These are phyloP conservation scores for Cyberlindnera xylosilytica DNA, from an alignment of 805 yeast genomes.

Conservation along the genomic window DNA sequence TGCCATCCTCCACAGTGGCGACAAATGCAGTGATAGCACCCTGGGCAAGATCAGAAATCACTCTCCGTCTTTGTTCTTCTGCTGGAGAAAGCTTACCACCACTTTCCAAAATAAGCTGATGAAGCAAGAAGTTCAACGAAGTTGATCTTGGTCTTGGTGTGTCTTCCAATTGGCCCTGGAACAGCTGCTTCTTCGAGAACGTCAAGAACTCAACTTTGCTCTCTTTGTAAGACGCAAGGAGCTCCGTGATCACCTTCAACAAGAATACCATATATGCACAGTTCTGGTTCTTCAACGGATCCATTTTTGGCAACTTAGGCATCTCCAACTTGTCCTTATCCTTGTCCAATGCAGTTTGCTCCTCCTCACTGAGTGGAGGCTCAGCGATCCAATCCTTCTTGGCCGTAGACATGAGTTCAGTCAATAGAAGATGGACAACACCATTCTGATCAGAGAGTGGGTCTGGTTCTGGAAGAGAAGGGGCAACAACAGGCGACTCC, in stretches of 20 bases:
- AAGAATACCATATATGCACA: conserved; percentile 69
- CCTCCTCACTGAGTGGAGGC: conserved; percentile 28
- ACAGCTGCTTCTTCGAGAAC: conserved; percentile 55
- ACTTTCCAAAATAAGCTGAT: conserved; percentile 62
- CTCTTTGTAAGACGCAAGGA: conserved; percentile 73
- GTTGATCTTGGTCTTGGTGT: conserved; percentile 69
- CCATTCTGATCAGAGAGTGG: conserved; percentile 41
- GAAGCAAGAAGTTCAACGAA: conserved; percentile 71
- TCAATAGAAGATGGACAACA: conserved; percentile 57
- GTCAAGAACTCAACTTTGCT: conserved; percentile 81
- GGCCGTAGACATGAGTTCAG: conserved; percentile 57
- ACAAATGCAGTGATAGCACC: conserved; percentile 60
- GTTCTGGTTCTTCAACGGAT: conserved; percentile 47
- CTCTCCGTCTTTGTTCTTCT: conserved; percentile 47
- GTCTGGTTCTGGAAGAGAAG: no score
- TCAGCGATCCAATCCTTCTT: conserved; percentile 41
- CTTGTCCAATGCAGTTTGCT: conserved; percentile 30
- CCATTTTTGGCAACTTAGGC: conserved; percentile 26
- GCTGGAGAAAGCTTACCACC: conserved; percentile 32
- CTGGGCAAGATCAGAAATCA: conserved; percentile 60
- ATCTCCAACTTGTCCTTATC: conserved; percentile 27
- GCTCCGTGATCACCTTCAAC: conserved; percentile 63
- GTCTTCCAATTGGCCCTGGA: conserved; percentile 25
- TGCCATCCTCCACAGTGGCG: conserved; percentile 44
- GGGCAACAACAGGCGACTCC: no score